phyloP scores from a whole-genome alignment of 345 rosid species.

The Salix purpurea region DNA sequence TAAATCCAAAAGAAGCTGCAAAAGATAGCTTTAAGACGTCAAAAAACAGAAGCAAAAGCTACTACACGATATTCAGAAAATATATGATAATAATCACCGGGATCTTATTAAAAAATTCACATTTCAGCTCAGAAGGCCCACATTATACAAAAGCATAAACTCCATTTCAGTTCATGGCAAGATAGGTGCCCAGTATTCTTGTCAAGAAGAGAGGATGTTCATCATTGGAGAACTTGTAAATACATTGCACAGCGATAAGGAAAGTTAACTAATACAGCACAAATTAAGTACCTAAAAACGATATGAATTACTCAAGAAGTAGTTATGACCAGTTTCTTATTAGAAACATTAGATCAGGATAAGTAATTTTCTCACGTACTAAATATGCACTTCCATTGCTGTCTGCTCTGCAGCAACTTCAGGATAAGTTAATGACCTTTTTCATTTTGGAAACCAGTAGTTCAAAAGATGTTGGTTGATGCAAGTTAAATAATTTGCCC shows the following conservation, averaged over 20 bases:
- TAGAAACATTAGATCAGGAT: not conserved
- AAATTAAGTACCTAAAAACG: not conserved
- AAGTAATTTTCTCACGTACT: too few species aligned
- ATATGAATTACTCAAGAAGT: not conserved
- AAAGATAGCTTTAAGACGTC: conserved; percentile 5
- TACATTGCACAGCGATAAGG: not conserved
- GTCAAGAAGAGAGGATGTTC: not conserved
- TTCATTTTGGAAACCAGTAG: not conserved
- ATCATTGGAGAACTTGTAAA: not conserved
- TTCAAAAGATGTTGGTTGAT: not conserved
- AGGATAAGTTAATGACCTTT: too few species aligned
- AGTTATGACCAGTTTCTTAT: not conserved
- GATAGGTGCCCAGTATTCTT: not conserved
- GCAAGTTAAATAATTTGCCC: not conserved
- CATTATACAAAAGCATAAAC: not conserved
- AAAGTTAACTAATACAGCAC: not conserved
- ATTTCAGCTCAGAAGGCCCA: not conserved
- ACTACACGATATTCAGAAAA: not conserved
- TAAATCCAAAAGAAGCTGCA: conserved; percentile 76
- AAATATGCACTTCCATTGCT: too few species aligned
- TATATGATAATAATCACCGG: not conserved
- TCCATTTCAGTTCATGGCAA: not conserved
- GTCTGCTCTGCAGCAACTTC: too few species aligned
- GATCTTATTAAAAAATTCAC: not conserved
- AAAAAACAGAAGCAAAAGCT: not conserved